These are phyloP conservation scores for Aspergillus jensenii DNA, from an alignment of 2,329 filamentous ascomycete species.

Conservation along the genomic window DNA sequence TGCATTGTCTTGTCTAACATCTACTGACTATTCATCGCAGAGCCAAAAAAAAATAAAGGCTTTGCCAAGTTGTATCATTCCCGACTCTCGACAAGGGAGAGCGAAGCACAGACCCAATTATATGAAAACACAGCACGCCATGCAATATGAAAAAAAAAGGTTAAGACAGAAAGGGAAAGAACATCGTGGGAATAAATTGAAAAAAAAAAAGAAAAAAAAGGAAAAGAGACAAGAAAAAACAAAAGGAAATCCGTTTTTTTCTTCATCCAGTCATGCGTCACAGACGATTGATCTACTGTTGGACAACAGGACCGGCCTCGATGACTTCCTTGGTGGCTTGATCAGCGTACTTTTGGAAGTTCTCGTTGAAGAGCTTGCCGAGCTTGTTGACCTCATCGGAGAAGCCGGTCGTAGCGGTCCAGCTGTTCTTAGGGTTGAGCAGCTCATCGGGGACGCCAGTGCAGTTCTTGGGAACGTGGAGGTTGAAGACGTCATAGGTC, in stretches of 20 bases:
- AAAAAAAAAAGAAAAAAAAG: conserved; percentile 15
- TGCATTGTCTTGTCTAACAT: conserved; percentile 8
- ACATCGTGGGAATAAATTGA: conserved; percentile 4
- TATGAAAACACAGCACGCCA: conserved; percentile 18
- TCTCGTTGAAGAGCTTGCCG: conserved; percentile 84
- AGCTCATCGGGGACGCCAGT: conserved; percentile 85
- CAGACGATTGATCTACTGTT: conserved; percentile 1
- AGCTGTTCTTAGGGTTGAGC: conserved; percentile 90
- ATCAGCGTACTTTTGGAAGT: conserved; percentile 93
- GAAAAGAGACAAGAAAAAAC: not conserved
- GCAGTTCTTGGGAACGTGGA: conserved; percentile 90
- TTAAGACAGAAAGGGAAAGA: conserved; percentile 8
- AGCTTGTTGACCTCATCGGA: conserved; percentile 86
- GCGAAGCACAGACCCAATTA: conserved; percentile 14
- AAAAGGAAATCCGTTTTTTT: not conserved
- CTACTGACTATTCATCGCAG: conserved; percentile 8
- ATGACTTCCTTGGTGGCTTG: conserved; percentile 80
- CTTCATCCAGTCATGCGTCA: not conserved
- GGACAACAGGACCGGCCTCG: conserved; percentile 47
- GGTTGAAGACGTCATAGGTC: conserved; percentile 94
- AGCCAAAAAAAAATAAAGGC: conserved; percentile 4
- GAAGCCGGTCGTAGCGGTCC: conserved; percentile 84
- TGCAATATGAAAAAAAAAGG: conserved; percentile 14
- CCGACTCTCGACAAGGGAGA: conserved; percentile 9
- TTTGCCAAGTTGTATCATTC: conserved; percentile 11